These are phyloP conservation scores for Aphanomyces euteiches DNA, from an alignment of 352 stramenopile genomes.

Conservation along the genomic window DNA sequence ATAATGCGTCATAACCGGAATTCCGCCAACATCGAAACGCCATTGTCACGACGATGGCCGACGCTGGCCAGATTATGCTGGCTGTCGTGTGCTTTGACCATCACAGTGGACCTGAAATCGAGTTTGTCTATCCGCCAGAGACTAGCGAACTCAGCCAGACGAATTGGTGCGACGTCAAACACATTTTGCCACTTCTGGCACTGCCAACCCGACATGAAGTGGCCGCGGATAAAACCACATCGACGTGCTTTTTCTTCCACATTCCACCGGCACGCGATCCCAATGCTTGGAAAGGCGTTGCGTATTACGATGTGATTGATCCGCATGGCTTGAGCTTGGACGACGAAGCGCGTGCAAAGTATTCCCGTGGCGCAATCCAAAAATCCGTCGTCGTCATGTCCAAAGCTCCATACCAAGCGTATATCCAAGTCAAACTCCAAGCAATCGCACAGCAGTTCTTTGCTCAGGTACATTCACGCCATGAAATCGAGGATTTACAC, in stretches of 20 bases:
- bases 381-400: constrained; percentile 21
- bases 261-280: not conserved
- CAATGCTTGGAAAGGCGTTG: constrained; percentile 16
- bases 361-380: constrained; percentile 4
- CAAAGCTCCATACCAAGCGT: constrained; percentile 9
- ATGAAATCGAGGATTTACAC: not conserved
- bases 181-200: not conserved
- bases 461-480: constrained; percentile 16
- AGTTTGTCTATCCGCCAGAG: constrained; percentile 24
- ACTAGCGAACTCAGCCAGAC: not conserved
- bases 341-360: constrained; percentile 5
- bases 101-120: constrained; percentile 4
- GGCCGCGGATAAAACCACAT: constrained; percentile 2
- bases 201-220: constrained; percentile 6
- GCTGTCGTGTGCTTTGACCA: constrained; percentile 12
- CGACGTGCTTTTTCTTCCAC: constrained; percentile 18
- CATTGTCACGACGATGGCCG: not conserved
- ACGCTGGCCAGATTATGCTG: not conserved
- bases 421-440: constrained; percentile 3
- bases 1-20: not conserved
- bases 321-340: not conserved
- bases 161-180: constrained; percentile 1
- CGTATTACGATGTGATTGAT: constrained; percentile 8
- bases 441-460: constrained; percentile 18
- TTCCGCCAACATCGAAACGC: not conserved